Conservation (phyloP, 768 basidiomycete species). For the Leccinum rimulosum region DNA sequence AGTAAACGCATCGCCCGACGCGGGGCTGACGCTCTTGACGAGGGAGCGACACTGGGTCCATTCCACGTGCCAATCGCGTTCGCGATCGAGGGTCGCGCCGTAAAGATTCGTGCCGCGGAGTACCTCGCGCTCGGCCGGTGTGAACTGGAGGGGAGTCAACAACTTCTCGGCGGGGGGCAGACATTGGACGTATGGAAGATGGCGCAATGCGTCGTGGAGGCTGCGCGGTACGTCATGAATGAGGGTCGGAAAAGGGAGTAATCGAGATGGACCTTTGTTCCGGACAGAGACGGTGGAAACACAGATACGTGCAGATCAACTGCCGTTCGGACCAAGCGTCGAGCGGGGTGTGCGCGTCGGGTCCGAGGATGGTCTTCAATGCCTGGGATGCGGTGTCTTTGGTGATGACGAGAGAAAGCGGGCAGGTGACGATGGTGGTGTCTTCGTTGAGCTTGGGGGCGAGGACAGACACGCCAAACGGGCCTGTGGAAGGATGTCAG, state of each 20-base stretch:
- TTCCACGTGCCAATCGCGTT: constrained; percentile 59
- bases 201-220: constrained; percentile 27
- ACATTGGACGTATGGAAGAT: constrained; percentile 62
- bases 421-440: constrained; percentile 60
- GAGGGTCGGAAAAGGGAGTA: not conserved
- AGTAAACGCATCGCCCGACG: constrained; percentile 53
- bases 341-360: constrained; percentile 17
- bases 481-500: constrained; percentile 28
- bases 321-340: constrained; percentile 58
- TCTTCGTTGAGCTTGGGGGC: constrained; percentile 42
- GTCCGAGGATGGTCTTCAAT: constrained; percentile 39
- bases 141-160: constrained; percentile 75
- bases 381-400: constrained; percentile 44
- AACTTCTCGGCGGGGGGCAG: constrained; percentile 54
- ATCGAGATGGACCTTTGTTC: constrained; percentile 31
- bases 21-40: constrained; percentile 4
- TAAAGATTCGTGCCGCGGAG: constrained; percentile 80
- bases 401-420: constrained; percentile 64
- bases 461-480: constrained; percentile 35
- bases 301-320: constrained; percentile 64
- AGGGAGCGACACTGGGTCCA: constrained; percentile 53
- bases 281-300: constrained; percentile 56
- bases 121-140: constrained; percentile 53
- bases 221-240: constrained; percentile 10
- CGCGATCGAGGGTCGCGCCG: constrained; percentile 70